These are phyloP conservation scores for Dacryopinax primogenitus DNA, from an alignment of 768 basidiomycete species.

Conservation along the genomic window DNA sequence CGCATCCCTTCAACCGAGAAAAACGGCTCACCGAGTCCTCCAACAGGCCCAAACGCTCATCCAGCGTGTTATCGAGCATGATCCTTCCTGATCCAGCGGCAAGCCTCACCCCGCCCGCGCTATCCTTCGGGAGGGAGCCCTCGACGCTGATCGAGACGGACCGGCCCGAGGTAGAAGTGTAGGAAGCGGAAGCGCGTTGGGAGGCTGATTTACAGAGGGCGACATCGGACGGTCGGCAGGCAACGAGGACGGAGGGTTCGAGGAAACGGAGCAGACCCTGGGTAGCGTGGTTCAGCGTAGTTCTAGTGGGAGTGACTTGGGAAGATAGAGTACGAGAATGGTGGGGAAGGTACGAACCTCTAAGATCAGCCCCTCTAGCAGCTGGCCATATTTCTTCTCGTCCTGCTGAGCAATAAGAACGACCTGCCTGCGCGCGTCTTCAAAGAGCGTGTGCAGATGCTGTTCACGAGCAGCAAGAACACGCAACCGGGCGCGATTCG, in stretches of 20 bases:
- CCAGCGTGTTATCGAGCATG: constrained; percentile 85
- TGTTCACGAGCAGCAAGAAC: constrained; percentile 86
- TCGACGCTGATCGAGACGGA: constrained; percentile 47
- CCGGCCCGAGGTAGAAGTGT: constrained; percentile 66
- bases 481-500: constrained; percentile 87
- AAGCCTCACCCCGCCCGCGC: constrained; percentile 78
- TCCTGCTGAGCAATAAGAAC: constrained; percentile 52
- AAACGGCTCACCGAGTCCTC: constrained; percentile 63
- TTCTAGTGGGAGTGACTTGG: neutral
- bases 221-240: constrained; percentile 55
- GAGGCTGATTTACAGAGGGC: constrained; percentile 50
- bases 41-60: constrained; percentile 74
- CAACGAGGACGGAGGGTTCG: constrained; percentile 56
- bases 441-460: constrained; percentile 78
- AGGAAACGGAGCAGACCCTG: constrained; percentile 67
- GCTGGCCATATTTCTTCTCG: constrained; percentile 58
- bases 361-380: constrained; percentile 71
- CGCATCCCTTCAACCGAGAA: neutral
- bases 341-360: constrained; percentile 36
- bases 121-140: constrained; percentile 49
- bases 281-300: neutral
- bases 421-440: constrained; percentile 44
- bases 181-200: constrained; percentile 48
- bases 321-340: neutral
- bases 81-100: constrained; percentile 61